These are phyloP conservation scores for Luffa acutangula DNA, from an alignment of 306 rosid species.

Conservation along the genomic window DNA sequence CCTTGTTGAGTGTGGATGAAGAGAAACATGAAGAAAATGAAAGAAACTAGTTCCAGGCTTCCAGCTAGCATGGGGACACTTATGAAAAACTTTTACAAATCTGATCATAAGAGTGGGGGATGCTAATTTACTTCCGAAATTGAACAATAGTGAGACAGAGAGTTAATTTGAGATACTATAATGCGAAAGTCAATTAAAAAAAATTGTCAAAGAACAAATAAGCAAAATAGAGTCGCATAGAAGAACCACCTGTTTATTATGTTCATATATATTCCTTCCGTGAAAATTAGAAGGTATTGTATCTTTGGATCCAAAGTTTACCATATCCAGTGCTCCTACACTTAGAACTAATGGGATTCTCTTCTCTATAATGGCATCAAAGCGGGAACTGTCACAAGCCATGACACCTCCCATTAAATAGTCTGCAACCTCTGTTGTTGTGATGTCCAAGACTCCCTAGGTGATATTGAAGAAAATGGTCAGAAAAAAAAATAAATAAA, in stretches of 20 bases:
- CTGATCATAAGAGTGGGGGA: neutral
- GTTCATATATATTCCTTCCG: slow-evolving; percentile 62
- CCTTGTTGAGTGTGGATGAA: neutral
- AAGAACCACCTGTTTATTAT: slow-evolving; percentile 69
- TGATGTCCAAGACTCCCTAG: slow-evolving; percentile 75
- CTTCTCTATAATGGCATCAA: slow-evolving; percentile 65
- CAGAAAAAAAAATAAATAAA: slow-evolving; percentile 6
- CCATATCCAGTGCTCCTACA: slow-evolving; percentile 90
- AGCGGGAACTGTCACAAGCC: slow-evolving; percentile 79
- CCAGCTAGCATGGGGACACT: neutral
- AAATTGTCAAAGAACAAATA: slow-evolving; percentile 10
- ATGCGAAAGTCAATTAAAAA: neutral
- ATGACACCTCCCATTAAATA: slow-evolving; percentile 73
- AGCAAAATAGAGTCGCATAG: neutral
- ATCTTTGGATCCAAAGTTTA: slow-evolving; percentile 76
- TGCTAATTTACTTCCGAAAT: neutral
- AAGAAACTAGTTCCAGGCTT: neutral
- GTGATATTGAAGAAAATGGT: slow-evolving; percentile 13
- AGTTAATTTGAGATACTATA: neutral
- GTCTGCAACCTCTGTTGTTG: slow-evolving; percentile 91
- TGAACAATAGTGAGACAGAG: neutral
- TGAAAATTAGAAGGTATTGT: slow-evolving; percentile 56
- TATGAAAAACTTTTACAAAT: neutral
- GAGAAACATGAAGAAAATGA: neutral
- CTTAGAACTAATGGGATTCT: slow-evolving; percentile 63